These are phyloP conservation scores for Cnidoscolus chayamansa DNA, from an alignment of 441 rosid genomes.

Conservation along the genomic window DNA sequence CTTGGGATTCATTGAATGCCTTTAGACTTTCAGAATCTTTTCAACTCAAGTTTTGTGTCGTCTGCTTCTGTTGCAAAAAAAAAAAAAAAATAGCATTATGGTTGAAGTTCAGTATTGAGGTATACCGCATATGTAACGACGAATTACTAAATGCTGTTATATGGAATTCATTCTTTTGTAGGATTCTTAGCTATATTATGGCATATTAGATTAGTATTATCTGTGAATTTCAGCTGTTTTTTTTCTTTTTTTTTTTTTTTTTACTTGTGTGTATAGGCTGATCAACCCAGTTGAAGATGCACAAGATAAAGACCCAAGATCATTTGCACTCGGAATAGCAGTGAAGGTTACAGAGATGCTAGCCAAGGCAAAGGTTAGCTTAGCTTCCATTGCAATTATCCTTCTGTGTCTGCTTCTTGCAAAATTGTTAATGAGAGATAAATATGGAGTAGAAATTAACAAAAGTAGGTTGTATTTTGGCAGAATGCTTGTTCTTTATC, in stretches of 20 bases:
- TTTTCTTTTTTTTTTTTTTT: too few relatives aligned
- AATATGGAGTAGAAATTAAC: constrained; percentile 1
- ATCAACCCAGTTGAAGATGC: constrained; percentile 46
- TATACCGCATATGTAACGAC: neutral
- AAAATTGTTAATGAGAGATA: neutral
- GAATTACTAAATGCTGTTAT: neutral
- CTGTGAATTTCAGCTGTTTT: neutral
- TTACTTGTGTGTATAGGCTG: constrained; percentile 37
- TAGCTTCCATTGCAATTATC: constrained; percentile 14
- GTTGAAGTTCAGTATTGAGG: neutral
- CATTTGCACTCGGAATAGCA: constrained; percentile 50
- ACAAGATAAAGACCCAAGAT: constrained; percentile 57
- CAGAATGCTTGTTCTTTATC: constrained; percentile 70
- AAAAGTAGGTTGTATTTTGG: constrained; percentile 20
- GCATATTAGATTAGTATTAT: neutral
- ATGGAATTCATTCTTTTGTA: neutral
- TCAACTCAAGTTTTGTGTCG: too few relatives aligned
- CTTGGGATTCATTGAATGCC: too few relatives aligned
- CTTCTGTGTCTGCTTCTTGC: neutral
- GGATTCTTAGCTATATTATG: neutral
- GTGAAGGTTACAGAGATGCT: constrained; percentile 52
- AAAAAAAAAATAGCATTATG: neutral
- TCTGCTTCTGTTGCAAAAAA: neutral
- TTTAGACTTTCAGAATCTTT: neutral
- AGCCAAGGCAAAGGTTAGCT: constrained; percentile 77